phyloP scores from a whole-genome alignment of 2,329 filamentous ascomycete species.

The Penicillium sp. region DNA sequence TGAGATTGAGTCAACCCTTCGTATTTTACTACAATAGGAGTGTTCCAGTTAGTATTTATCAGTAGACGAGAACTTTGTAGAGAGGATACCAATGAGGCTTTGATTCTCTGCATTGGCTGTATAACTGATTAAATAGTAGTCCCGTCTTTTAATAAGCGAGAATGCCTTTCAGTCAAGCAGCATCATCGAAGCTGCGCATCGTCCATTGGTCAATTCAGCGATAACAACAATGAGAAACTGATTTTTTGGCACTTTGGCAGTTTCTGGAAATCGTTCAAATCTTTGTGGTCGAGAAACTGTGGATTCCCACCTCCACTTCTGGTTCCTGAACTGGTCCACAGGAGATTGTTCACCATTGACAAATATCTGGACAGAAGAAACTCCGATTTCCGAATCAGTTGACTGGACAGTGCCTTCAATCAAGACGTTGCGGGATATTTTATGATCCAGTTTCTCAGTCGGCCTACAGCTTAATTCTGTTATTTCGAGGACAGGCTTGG shows the following conservation, averaged over 20 bases:
- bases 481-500: not conserved
- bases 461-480: not conserved
- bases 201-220: slow-evolving; percentile 2
- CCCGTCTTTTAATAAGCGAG: no score
- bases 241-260: slow-evolving; percentile 3
- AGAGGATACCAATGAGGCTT: no score
- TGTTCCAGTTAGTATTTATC: no score
- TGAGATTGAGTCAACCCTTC: no score
- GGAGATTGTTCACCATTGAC: slow-evolving; percentile 1
- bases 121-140: no score
- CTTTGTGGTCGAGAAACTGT: not conserved
- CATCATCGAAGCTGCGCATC: slow-evolving; percentile 1
- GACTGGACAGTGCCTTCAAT: slow-evolving; percentile 5
- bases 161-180: not conserved
- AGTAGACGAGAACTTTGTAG: no score
- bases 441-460: not conserved
- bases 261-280: slow-evolving; percentile 2
- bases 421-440: not conserved
- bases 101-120: no score
- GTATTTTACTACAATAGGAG: no score
- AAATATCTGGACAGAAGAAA: not conserved
- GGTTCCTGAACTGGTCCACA: not conserved
- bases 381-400: not conserved
- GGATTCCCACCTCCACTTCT: slow-evolving; percentile 1
- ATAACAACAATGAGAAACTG: slow-evolving; percentile 4